These are phyloP conservation scores for Bothriochloa decipiens DNA, from an alignment of 176 grass and related monocot species.

Conservation along the genomic window DNA sequence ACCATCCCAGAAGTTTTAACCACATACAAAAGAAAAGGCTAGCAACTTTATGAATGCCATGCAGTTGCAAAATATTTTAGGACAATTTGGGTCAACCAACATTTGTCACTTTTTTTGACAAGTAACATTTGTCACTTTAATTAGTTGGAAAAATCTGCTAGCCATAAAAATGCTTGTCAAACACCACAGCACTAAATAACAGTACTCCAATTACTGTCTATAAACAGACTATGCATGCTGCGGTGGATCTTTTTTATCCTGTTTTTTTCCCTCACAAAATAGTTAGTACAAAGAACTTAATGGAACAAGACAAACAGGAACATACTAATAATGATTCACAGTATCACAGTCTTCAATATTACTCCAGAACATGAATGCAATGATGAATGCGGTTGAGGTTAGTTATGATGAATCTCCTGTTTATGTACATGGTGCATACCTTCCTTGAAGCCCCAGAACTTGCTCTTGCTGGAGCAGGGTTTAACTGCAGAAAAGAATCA, in stretches of 20 bases:
- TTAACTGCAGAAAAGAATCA: slow-evolving; percentile 35
- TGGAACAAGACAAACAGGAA: not conserved
- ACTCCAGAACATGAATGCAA: slow-evolving; percentile 9
- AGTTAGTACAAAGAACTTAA: slow-evolving; percentile 25
- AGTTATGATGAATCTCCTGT: slow-evolving; percentile 11
- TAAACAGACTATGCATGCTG: not conserved
- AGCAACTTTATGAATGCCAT: not conserved
- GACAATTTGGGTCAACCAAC: not conserved
- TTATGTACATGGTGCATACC: slow-evolving; percentile 20
- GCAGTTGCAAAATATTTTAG: slow-evolving; percentile 20
- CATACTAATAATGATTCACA: not conserved
- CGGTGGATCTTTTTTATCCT: not conserved
- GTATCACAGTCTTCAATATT: slow-evolving; percentile 6
- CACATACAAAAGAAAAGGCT: slow-evolving; percentile 1
- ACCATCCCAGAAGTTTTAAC: not conserved
- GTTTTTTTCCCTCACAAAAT: not conserved
- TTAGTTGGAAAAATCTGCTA: not conserved
- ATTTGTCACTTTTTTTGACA: not conserved
- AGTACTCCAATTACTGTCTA: not conserved
- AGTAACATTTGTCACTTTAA: not conserved
- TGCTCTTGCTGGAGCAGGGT: slow-evolving; percentile 35
- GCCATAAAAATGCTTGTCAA: not conserved
- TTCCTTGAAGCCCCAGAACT: slow-evolving; percentile 46
- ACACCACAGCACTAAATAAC: slow-evolving; percentile 7
- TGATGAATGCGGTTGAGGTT: not conserved